Evolutionary conservation across 257 asterid species (phyloP).

Genomic region (Rubia yunnanensis): DNA sequence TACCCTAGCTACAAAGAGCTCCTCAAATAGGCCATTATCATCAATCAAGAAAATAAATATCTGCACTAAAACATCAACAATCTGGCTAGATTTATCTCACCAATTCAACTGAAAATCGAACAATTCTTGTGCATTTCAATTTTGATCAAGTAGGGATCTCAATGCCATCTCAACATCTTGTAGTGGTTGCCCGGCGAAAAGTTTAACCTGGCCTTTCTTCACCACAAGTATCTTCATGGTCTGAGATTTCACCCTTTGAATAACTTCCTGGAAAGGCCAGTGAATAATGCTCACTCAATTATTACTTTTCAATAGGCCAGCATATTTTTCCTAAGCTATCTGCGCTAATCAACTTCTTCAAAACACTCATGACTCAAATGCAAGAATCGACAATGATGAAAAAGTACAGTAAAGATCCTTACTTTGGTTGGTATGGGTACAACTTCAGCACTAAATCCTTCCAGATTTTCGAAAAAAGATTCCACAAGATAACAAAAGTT

Average conservation of each 20-base stretch:
- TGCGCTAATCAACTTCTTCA: neutral
- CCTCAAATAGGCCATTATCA: neutral
- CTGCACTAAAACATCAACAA: neutral
- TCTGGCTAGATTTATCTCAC: neutral
- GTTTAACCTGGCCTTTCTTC: conserved; percentile 71
- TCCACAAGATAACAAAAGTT: conserved; percentile 66
- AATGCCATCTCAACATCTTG: conserved; percentile 71
- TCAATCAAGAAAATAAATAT: neutral
- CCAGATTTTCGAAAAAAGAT: conserved; percentile 57
- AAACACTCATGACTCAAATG: neutral
- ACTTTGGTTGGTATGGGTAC: conserved; percentile 61
- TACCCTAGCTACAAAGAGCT: neutral
- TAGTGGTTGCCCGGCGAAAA: conserved; percentile 85
- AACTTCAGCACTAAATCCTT: conserved; percentile 55
- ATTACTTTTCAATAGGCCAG: neutral
- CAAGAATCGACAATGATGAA: neutral
- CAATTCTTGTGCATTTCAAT: conserved; percentile 10
- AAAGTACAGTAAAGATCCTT: conserved; percentile 17
- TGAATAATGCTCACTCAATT: neutral
- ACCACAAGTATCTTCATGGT: conserved; percentile 48
- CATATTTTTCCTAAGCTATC: neutral
- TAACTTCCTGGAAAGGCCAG: conserved; percentile 48
- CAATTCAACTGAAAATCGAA: neutral
- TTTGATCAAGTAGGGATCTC: conserved; percentile 32
- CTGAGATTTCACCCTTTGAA: conserved; percentile 30